Evolutionary conservation across 2,329 filamentous ascomycete genomes (phyloP), one percentile per base, ranked within the genome.

Genomic region (Ramichloridium luteum): DNA sequence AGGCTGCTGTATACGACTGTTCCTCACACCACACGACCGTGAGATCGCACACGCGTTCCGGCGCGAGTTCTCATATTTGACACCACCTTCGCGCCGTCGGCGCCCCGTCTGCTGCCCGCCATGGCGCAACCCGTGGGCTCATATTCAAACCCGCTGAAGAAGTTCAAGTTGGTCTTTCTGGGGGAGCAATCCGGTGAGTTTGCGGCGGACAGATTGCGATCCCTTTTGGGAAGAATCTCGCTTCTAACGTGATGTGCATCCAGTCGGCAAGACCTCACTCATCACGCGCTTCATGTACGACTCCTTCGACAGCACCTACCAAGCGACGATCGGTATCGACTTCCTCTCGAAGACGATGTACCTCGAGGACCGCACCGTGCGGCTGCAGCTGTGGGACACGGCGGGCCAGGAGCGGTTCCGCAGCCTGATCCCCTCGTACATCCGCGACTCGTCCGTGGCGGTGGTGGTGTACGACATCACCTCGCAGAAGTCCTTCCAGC

Each of bases 301-400:
- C 63, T 96, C 90, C 28, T 98, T 98, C 68, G 90, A 98, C 69
- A 94, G 93, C 65, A 96, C 88, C 70, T 98, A 98, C 66, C 90
- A 98, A 64, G 90, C 90, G 36, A 98, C 90, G 23, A 96, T 98
- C 55, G 90, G 90, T 54, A 98, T 98, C 65, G 90, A 98, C 64
- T 98, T 98, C 57, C 74, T 98, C 47, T 94, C 86, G 54, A 98
- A 98, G 83, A 98, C 90, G 34, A 98, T 98, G 92, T 98, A 98
- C 63, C 79, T 98, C 40, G 90, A 98, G 65, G 90, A 98, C 67
- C 76, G 90, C 57, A 98, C 90, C 25, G 90, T 98, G 40, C 81
- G 92, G 54, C 72, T 98, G 58, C 90, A 98, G 58, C 73, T 98
- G 41, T 98, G 90, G 90, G 90, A 98, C 59, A 98, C 90, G 4